Percentiles rank a stretch among this genome's conserved stretches.
Conservation (phyloP, 2,329 filamentous ascomycete species). For the Penicillium capsulatum region DNA sequence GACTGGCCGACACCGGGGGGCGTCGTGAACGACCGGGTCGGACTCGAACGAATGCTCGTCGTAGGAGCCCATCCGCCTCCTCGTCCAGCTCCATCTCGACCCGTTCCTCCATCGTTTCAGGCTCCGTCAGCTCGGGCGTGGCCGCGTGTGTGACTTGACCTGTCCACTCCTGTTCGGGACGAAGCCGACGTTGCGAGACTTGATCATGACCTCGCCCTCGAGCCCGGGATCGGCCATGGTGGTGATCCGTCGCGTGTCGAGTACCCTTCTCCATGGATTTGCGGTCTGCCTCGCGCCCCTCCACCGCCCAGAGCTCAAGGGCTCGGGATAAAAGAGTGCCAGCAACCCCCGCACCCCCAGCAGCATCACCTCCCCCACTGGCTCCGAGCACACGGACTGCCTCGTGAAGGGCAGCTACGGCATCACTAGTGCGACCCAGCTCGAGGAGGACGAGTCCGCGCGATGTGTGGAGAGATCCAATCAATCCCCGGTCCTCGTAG, state of each 20-base stretch:
- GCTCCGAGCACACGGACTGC: conserved; percentile 46
- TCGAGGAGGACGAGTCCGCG: conserved; percentile 80
- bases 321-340: conserved; percentile 45
- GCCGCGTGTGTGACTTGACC: conserved; percentile 34
- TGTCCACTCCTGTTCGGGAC: conserved; percentile 35
- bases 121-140: conserved; percentile 10
- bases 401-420: conserved; percentile 78
- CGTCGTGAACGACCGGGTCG: conserved; percentile 24
- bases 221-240: conserved; percentile 19
- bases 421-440: conserved; percentile 67
- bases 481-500: conserved; percentile 46
- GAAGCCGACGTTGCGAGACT: conserved; percentile 22
- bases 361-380: conserved; percentile 45
- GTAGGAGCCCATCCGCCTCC: conserved; percentile 41
- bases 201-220: neutral
- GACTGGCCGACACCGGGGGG: conserved; percentile 10
- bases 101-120: conserved; percentile 29
- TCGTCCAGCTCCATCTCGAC: conserved; percentile 43
- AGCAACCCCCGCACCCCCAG: conserved; percentile 46
- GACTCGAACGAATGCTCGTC: conserved; percentile 36
- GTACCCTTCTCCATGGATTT: conserved; percentile 13
- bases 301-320: conserved; percentile 45
- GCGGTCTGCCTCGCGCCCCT: conserved; percentile 31
- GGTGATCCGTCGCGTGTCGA: conserved; percentile 17
- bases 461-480: conserved; percentile 46